Evolutionary conservation across 352 stramenopile species (phyloP), one percentile per base, ranked within the genome.

Genomic region (Globisporangium viniferum): DNA sequence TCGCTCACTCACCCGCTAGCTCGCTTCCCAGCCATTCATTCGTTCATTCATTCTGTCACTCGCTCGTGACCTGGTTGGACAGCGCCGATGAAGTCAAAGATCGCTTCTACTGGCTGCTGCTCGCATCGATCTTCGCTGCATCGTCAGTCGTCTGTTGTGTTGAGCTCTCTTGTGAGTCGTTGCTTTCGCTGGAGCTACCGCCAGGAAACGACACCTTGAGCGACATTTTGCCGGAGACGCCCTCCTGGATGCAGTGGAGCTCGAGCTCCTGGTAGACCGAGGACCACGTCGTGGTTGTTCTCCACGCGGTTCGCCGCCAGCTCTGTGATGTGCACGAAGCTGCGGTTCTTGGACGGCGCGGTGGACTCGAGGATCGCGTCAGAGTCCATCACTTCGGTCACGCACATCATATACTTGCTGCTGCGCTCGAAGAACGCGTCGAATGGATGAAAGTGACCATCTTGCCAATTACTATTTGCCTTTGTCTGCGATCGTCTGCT

Each of bases 331-430:
- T 99, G 97, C 36, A 99, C 84, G 46, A 99, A 91, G 48, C 90
- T 96, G 36, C 96, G 88, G 62, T 98, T 86, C 31, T 80, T 77
- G 41, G 93, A 69, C 33, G 92, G 82, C 56, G 72, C 68, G 20
- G 74, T 87, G 27, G 83, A 79, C 69, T 94, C 83, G 54, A 99
- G 84, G 59, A 98, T 88, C 22, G 91, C 93, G 35, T 96, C 97
- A 75, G 98, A 99, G 73, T 99, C 96, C 76, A 98, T 94, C 10
- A 99, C 70, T 62, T 98, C 89, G 29, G 86, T 90, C 60, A 99
- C 92, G 22, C 85, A 93, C 65, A 97, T 98, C 64, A 88, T 88
- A 74, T 98, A 97, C 51, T 89, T 85, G 36, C 92, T 81, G 29
- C 95, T 95, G 63, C 91, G 85, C 76, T 91, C 82, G 70, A 98